Evolutionary conservation across 1,284 basidiomycete genomes (phyloP).

Genomic region (Fistulinella cinereoalba): DNA sequence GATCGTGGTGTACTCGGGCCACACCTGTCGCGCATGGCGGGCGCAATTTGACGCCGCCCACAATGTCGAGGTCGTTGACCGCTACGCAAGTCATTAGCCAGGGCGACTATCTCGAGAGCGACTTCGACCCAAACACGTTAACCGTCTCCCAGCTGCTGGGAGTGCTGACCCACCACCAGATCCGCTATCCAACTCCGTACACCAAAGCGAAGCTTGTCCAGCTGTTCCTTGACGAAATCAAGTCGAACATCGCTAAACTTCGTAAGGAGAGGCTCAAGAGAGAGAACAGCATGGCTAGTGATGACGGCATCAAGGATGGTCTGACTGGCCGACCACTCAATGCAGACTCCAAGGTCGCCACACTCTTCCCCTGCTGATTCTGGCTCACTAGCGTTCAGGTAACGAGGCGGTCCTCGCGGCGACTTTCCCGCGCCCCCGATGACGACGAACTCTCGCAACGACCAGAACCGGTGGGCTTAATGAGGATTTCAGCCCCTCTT

Average conservation of each 20-base stretch:
- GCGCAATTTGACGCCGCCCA: constrained; percentile 26
- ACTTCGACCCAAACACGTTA: constrained; percentile 78
- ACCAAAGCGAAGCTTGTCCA: constrained; percentile 86
- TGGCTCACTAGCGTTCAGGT: constrained; percentile 19
- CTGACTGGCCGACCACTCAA: constrained; percentile 63
- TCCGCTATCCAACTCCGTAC: constrained; percentile 73
- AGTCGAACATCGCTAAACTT: constrained; percentile 56
- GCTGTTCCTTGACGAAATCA: constrained; percentile 77
- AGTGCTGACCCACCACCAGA: constrained; percentile 79
- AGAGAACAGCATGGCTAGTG: constrained; percentile 68
- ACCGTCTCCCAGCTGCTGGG: constrained; percentile 82
- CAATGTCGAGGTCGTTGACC: constrained; percentile 66
- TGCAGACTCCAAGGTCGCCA: constrained; percentile 45
- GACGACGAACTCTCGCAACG: constrained; percentile 39
- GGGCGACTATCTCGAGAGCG: constrained; percentile 80
- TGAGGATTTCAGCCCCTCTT: not conserved
- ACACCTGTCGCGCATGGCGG: too few relatives aligned
- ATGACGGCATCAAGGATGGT: constrained; percentile 78
- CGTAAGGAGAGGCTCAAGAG: constrained; percentile 65
- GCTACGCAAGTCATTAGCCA: constrained; percentile 66
- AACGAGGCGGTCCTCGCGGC: constrained; percentile 41
- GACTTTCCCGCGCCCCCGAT: constrained; percentile 48
- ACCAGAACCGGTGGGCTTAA: constrained; percentile 48
- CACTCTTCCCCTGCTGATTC: constrained; percentile 3
- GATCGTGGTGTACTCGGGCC: constrained; percentile 10